Base-by-base conservation (phyloP, 139 green algal genomes). In the Diplosphaera chodatii region DNA sequence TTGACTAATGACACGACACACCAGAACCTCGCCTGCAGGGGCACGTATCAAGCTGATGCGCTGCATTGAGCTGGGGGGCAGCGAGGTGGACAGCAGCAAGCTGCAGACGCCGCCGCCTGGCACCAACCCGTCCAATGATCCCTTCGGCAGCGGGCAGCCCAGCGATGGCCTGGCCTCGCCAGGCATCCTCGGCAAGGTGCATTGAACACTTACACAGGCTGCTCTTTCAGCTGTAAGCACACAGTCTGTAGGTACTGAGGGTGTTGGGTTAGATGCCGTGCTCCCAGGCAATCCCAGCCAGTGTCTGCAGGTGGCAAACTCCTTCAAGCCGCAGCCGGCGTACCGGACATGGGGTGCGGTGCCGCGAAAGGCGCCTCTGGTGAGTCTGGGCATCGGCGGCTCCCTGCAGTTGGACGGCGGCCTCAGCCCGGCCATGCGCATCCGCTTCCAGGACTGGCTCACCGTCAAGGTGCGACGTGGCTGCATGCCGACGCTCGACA, bases 11-110 rank as follows among this genome's bases (percentile, higher is more conserved):
- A n/a, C n/a, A n/a, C n/a, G n/a, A n/a, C n/a, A n/a, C n/a, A n/a
- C n/a, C n/a, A n/a, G n/a, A n/a, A 59, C 16, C 48, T 18, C 3
- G 3, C 48, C 22, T 59, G 13, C 68, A 78, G 83, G 83, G 1
- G 85, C 85, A 2, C 82, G 85, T 20, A 67, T 88, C 25, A 90
- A 90, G 73, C 76, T 90, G 32, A 85, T 81, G 33, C 83, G 85
- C 40, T 82, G 69, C 69, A 68, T 85, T n/a, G 66, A 86, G 30
- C 33, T 86, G 32, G 67, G 70, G 37, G 40, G 29, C 23, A 55
- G 48, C 3, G 37, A 62, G 5, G 22, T 40, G n/a, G 33, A 56
- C 68, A 32, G 55, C 27, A 20, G 37, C 22, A 41, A n/a, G 25
- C 27, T 10, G 48, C 48, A 66, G 22, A 27, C 40, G 29, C 21